Evolutionary conservation across 2,329 filamentous ascomycete genomes (phyloP).

Genomic region (Aureobasidium sp.): DNA sequence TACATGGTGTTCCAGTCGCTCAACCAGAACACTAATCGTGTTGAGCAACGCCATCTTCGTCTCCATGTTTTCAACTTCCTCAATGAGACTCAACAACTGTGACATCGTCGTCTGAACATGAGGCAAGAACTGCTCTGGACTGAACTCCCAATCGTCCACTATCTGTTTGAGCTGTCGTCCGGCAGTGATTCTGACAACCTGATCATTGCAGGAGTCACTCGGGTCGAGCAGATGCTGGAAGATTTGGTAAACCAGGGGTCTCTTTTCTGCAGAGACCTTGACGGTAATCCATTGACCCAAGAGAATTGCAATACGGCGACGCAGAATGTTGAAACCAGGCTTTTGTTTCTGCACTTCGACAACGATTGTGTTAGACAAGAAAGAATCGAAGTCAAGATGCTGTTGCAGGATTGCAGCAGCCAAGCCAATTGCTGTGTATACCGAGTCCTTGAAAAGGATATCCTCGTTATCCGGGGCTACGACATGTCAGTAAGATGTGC

Average conservation of each 20-base stretch:
- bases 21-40: constrained; percentile 73
- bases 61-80: constrained; percentile 72
- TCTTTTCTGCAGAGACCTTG: constrained; percentile 59
- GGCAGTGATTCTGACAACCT: constrained; percentile 85
- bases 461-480: constrained; percentile 53
- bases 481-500: constrained; percentile 10
- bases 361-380: constrained; percentile 67
- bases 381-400: constrained; percentile 72
- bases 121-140: constrained; percentile 62
- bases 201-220: constrained; percentile 68
- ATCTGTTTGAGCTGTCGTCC: constrained; percentile 75
- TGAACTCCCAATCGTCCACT: constrained; percentile 78
- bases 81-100: constrained; percentile 67
- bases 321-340: constrained; percentile 68
- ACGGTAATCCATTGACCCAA: constrained; percentile 85
- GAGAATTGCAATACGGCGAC: constrained; percentile 79
- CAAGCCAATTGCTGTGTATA: constrained; percentile 88
- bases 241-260: constrained; percentile 74
- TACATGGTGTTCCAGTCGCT: constrained; percentile 66
- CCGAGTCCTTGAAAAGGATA: constrained; percentile 80
- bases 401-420: constrained; percentile 68
- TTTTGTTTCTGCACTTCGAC: constrained; percentile 65
- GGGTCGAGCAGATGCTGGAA: constrained; percentile 78
- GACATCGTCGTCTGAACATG: constrained; percentile 67
- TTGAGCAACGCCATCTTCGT: constrained; percentile 86